These are phyloP conservation scores for Lactarius trivialis DNA, from an alignment of 768 basidiomycete species.

Conservation along the genomic window DNA sequence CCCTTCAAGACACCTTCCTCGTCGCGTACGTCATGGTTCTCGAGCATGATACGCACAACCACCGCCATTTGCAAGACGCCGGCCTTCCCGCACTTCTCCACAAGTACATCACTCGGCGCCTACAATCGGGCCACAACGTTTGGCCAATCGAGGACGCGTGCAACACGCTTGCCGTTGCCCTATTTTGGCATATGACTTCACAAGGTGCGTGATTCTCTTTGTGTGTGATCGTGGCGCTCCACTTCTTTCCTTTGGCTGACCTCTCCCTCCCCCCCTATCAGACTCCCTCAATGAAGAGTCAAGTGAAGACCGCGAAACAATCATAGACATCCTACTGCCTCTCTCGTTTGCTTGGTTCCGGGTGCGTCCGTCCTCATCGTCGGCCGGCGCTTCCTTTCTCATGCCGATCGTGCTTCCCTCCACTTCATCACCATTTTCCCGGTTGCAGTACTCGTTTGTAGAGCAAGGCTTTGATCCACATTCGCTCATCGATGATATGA, in stretches of 20 bases:
- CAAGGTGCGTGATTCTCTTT: constrained; percentile 16
- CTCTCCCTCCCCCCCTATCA: background rate
- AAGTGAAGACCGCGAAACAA: constrained; percentile 6
- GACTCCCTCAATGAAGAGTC: constrained; percentile 18
- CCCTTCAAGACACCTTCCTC: constrained; percentile 9
- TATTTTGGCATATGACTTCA: constrained; percentile 23
- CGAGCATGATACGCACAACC: constrained; percentile 20
- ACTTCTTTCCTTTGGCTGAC: constrained; percentile 1
- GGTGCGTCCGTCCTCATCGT: constrained; percentile 10
- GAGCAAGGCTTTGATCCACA: constrained; percentile 17
- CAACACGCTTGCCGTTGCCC: constrained; percentile 18
- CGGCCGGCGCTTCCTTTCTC: background rate
- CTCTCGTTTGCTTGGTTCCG: constrained; percentile 18
- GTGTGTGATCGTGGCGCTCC: background rate
- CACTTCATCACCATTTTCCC: background rate
- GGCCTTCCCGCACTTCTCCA: constrained; percentile 13
- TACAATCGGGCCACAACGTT: constrained; percentile 8
- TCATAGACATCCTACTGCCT: constrained; percentile 15
- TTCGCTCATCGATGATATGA: background rate
- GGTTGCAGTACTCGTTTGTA: constrained; percentile 17
- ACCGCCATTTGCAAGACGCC: constrained; percentile 5
- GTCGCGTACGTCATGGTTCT: constrained; percentile 20
- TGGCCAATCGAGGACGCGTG: constrained; percentile 19
- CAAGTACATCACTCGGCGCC: constrained; percentile 7
- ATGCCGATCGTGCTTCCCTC: constrained; percentile 6